Evolutionary conservation across 108 stramenopile genomes (phyloP).

Genomic region (Schizochytrium sp.): DNA sequence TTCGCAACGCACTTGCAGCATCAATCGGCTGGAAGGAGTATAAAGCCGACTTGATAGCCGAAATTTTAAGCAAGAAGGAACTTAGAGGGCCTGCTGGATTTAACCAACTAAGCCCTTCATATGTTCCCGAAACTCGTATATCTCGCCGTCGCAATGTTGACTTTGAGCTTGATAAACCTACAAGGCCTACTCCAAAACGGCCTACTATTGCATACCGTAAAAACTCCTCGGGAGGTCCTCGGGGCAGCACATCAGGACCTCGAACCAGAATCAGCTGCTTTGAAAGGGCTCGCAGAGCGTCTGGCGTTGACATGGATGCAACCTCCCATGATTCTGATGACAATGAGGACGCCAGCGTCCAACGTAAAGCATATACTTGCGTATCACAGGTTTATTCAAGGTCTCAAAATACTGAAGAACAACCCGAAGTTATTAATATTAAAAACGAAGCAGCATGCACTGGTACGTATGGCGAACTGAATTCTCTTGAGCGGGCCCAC

Average conservation of each 20-base stretch:
- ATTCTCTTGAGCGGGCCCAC: slow-evolving; percentile 13
- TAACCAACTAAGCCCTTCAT: not conserved
- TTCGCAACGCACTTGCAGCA: slow-evolving; percentile 15
- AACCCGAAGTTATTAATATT: not conserved
- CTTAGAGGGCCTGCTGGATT: not conserved
- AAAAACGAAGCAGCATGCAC: not conserved
- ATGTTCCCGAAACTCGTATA: not conserved
- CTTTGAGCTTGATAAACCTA: not conserved
- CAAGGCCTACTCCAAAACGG: not conserved
- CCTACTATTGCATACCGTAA: not conserved
- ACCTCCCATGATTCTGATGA: not conserved
- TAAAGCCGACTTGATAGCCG: not conserved
- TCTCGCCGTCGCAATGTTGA: not conserved
- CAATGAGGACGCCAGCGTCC: not conserved
- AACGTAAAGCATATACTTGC: slow-evolving; percentile 1
- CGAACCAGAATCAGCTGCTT: not conserved
- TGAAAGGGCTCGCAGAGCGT: not conserved
- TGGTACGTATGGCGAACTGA: not conserved
- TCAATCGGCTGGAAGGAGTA: slow-evolving; percentile 1
- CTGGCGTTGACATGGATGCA: not conserved
- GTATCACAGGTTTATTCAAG: not conserved
- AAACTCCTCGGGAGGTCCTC: not conserved
- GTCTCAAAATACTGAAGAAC: too few species aligned
- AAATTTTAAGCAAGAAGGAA: slow-evolving; percentile 2
- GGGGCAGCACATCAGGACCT: not conserved